Percentiles rank a stretch among this genome's conserved stretches.
These are phyloP conservation scores for Quercus alba DNA, from an alignment of 306 rosid genomes.

Conservation along the genomic window DNA sequence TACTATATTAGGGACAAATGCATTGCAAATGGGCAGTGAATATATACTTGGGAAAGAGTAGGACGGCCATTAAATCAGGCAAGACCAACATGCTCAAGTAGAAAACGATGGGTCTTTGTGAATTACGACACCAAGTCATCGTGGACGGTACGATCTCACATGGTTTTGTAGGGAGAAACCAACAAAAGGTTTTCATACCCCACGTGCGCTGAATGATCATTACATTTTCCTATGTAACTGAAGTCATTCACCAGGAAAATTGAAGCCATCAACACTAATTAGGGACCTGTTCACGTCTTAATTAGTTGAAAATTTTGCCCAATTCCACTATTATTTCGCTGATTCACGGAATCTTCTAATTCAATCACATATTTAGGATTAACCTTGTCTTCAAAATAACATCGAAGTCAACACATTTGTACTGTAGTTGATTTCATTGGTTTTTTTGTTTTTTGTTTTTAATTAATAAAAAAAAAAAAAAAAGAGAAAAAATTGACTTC, in stretches of 20 bases:
- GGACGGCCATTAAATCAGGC: slow-evolving; percentile 23
- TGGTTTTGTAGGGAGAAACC: slow-evolving; percentile 39
- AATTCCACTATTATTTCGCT: background rate
- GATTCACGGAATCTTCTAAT: background rate
- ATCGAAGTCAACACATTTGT: too few relatives aligned
- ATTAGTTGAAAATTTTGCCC: background rate
- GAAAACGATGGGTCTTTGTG: slow-evolving; percentile 43
- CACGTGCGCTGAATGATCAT: slow-evolving; percentile 35
- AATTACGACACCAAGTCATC: slow-evolving; percentile 26
- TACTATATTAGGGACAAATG: background rate
- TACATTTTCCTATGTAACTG: background rate
- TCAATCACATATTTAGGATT: too few relatives aligned
- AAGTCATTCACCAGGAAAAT: background rate
- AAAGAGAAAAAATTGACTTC: too few relatives aligned
- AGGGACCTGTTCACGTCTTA: background rate
- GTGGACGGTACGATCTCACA: slow-evolving; percentile 36
- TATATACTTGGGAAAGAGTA: background rate
- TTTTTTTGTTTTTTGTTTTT: too few relatives aligned
- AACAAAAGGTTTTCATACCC: slow-evolving; percentile 27
- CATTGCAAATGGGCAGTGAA: background rate
- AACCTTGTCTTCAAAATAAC: too few relatives aligned
- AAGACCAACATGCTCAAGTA: slow-evolving; percentile 52
- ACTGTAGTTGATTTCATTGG: too few relatives aligned
- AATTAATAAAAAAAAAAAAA: too few relatives aligned
- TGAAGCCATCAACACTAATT: background rate